These are phyloP conservation scores for Boletellus ananas DNA, from an alignment of 768 basidiomycete species.

Conservation along the genomic window DNA sequence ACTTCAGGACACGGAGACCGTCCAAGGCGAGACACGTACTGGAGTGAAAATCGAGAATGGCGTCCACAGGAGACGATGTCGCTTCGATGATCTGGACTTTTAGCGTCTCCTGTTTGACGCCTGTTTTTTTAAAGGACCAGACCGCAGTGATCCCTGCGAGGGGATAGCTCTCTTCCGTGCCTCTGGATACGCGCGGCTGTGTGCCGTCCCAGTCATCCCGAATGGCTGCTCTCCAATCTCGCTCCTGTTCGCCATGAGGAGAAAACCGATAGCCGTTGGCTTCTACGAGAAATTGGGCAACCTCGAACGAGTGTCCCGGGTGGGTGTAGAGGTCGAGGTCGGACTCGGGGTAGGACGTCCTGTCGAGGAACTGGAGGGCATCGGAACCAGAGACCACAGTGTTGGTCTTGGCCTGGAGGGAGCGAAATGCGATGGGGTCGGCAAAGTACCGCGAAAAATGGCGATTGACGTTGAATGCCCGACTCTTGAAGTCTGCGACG, in stretches of 20 bases:
- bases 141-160: conserved; percentile 6
- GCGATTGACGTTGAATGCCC: conserved; percentile 35
- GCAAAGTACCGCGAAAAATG: conserved; percentile 37
- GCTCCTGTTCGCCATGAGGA: conserved; percentile 20
- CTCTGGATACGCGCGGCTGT: background rate
- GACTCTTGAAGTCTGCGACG: conserved; percentile 18
- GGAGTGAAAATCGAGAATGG: conserved; percentile 46
- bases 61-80: conserved; percentile 17
- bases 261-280: conserved; percentile 29
- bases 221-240: conserved; percentile 12
- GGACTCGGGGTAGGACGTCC: conserved; percentile 39
- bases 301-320: conserved; percentile 25
- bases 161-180: background rate
- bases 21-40: conserved; percentile 31
- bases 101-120: background rate
- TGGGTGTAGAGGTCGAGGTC: conserved; percentile 53
- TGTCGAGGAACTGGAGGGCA: conserved; percentile 51
- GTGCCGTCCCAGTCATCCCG: conserved; percentile 19
- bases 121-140: conserved; percentile 23
- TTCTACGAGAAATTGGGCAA: conserved; percentile 35
- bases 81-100: conserved; percentile 41
- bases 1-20: background rate
- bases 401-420: conserved; percentile 40
- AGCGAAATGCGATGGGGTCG: conserved; percentile 39
- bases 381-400: conserved; percentile 51